These are phyloP conservation scores for Stagonosporopsis rhizophila DNA, from an alignment of 2,329 filamentous ascomycete genomes.

Conservation along the genomic window DNA sequence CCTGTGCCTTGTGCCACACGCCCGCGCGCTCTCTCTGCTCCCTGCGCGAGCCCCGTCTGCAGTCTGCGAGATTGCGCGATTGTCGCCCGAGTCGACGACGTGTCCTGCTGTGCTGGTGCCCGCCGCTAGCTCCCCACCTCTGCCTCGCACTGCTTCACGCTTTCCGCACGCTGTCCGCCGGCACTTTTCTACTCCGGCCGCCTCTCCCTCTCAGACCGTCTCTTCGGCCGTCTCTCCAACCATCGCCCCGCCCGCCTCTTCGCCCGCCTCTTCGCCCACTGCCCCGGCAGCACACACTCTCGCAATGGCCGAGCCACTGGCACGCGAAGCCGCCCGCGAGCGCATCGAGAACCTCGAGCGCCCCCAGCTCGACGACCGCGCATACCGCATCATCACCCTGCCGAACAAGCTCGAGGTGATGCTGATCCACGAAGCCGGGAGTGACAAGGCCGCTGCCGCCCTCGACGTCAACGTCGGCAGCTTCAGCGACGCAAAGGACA, in stretches of 20 bases:
- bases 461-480: constrained; percentile 96
- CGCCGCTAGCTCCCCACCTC: constrained; percentile 31
- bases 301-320: constrained; percentile 42
- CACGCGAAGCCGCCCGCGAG: constrained; percentile 25
- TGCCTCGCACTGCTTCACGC: constrained; percentile 20
- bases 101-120: constrained; percentile 7
- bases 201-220: too few relatives aligned
- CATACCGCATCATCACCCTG: constrained; percentile 85
- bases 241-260: constrained; percentile 5
- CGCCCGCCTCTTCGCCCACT: not conserved
- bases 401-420: constrained; percentile 88
- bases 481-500: constrained; percentile 88
- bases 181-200: not conserved
- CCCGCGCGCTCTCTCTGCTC: constrained; percentile 14
- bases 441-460: constrained; percentile 95
- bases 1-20: constrained; percentile 28
- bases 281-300: not conserved
- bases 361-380: constrained; percentile 82
- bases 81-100: constrained; percentile 26
- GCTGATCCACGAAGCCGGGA: constrained; percentile 90
- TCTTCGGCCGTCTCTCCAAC: not conserved
- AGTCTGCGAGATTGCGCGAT: constrained; percentile 21
- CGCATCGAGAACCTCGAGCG: constrained; percentile 75
- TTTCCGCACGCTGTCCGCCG: constrained; percentile 18
- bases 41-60: constrained; percentile 9